Base-by-base conservation (phyloP, 768 basidiomycete genomes). In the Boletus rubropictus region DNA sequence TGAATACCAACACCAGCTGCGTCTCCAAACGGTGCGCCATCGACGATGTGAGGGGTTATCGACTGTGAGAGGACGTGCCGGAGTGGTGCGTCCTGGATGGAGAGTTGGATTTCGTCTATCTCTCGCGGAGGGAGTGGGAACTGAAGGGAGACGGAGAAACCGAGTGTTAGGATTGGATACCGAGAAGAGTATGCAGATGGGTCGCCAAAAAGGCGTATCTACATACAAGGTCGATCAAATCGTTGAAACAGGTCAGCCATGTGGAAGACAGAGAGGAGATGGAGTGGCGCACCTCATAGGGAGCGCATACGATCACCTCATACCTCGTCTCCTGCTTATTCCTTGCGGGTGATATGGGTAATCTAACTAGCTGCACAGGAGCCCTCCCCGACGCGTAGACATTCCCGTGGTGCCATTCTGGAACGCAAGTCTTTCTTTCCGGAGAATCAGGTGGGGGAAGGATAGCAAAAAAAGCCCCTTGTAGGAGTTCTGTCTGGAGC, bases 151-250 rank as follows among this genome's bases (percentile, higher is more conserved):
- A 83, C 69, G 0, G 63, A 61, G 39, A 90, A 54, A 4, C 70
- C 71, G 51, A 92, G 66, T 18, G 67, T 75, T 48, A 88, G 77
- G 11, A 72, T 67, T 0, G 89, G 89, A 4, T 69, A 46, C 1
- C 72, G 65, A 20, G 61, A 68, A 7, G 65, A 66, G 9, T 66
- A 54, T 14, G 61, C 65, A 27, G 54, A 66, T 9, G 89, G 87
- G 62, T 88, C 86, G 7, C 89, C 89, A 61, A 91, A 94, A 39
- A 92, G 72, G 52, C 90, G 73, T 47, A 92, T 89, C 85, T 90
- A 54, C 7, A 42, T 29, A 29, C 20, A 27, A 28, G 14, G 28
- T 34, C n/a, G 34, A 39, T 28, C 20, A 34, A 36, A 38, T 44
- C 24, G 27, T 39, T 35, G 21, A 32, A 52, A 40, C 46, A 3